These are phyloP conservation scores for Neurospora tetraspora DNA, from an alignment of 495 filamentous ascomycete species.

Conservation along the genomic window DNA sequence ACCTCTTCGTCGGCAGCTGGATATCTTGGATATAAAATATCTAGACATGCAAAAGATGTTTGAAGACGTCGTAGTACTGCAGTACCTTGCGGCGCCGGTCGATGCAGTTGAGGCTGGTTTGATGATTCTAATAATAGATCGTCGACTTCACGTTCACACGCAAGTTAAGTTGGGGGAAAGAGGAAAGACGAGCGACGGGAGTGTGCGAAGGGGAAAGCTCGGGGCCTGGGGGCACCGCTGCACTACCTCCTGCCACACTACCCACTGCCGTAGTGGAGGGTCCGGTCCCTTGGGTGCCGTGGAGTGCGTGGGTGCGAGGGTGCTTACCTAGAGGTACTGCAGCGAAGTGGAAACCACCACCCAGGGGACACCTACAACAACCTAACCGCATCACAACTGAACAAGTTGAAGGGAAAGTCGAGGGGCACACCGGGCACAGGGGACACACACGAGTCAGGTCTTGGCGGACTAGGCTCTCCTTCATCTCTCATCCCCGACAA, in stretches of 20 bases:
- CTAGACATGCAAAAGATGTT: not conserved
- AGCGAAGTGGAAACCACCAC: not conserved
- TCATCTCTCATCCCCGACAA: not conserved
- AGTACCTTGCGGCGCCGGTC: conserved; percentile 20
- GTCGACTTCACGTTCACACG: conserved; percentile 2
- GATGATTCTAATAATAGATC: conserved; percentile 26
- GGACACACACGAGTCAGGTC: not conserved
- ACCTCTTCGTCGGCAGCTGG: not conserved
- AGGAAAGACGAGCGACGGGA: conserved; percentile 13
- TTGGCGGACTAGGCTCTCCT: not conserved
- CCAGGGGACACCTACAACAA: not conserved
- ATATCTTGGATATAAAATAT: not conserved
- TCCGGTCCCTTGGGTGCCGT: not conserved
- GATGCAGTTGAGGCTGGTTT: conserved; percentile 29
- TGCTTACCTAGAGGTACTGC: not conserved
- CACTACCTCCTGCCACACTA: not conserved
- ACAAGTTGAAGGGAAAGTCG: not conserved
- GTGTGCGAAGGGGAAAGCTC: conserved; percentile 9
- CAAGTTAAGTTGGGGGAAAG: conserved; percentile 14
- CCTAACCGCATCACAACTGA: not conserved
- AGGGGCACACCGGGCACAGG: not conserved
- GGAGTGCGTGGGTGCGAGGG: not conserved
- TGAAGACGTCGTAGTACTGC: not conserved
- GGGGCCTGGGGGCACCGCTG: not conserved
- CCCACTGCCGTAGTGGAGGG: not conserved